phyloP scores from a whole-genome alignment of 1,284 basidiomycete species.

The Xerocomus amazonicus region DNA sequence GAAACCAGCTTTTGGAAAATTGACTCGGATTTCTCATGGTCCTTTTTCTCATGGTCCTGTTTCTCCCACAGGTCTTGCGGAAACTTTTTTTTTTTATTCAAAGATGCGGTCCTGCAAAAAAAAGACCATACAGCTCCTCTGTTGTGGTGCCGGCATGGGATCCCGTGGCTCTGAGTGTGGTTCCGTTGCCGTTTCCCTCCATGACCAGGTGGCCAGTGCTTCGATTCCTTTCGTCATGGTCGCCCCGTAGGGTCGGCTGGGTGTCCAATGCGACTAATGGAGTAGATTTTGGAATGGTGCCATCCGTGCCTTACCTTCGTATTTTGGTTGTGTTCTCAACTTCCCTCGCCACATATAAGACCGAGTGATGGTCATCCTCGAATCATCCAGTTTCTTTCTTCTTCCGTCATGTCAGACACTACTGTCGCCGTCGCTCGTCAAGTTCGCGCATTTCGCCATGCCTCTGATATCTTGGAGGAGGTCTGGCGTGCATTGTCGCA shows the following conservation, averaged over 20 bases:
- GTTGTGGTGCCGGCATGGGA: constrained; percentile 18
- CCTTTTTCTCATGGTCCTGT: not conserved
- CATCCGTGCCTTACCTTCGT: not conserved
- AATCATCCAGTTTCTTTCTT: not conserved
- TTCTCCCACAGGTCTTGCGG: not conserved
- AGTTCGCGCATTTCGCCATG: constrained; percentile 7
- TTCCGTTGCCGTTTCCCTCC: too few relatives aligned
- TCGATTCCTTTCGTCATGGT: not conserved
- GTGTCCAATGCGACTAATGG: not conserved
- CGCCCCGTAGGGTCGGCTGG: constrained; percentile 11
- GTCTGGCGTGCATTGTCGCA: constrained; percentile 40
- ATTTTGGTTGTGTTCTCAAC: not conserved
- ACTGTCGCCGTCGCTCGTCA: not conserved
- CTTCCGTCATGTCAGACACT: constrained; percentile 10
- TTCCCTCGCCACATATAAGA: constrained; percentile 10
- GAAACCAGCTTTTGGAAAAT: not conserved
- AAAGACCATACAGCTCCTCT: too few relatives aligned
- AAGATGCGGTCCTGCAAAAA: too few relatives aligned
- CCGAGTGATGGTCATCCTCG: not conserved
- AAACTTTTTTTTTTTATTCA: not conserved
- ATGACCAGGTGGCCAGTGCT: too few relatives aligned
- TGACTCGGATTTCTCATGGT: not conserved
- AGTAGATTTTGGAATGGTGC: not conserved
- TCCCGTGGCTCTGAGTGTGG: not conserved
- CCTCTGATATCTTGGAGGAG: constrained; percentile 27